These are phyloP conservation scores for Fomitopsis pinicola DNA, from an alignment of 1,284 basidiomycete genomes.

Conservation along the genomic window DNA sequence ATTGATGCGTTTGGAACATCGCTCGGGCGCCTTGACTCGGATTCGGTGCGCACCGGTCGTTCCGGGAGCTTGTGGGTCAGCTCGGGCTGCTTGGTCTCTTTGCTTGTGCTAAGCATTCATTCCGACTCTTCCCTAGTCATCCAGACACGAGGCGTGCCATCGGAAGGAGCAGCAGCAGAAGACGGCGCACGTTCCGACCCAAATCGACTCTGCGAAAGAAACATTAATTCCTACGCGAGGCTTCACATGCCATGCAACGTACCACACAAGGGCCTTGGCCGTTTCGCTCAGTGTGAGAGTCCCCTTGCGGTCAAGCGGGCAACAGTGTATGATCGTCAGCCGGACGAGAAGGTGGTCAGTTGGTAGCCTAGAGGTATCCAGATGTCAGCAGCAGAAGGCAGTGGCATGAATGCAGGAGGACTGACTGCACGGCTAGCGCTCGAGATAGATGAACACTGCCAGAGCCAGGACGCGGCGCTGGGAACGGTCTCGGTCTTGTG, in stretches of 20 bases:
- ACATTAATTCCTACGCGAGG: neutral
- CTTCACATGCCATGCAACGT: neutral
- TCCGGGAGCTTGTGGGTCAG: neutral
- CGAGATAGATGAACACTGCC: neutral
- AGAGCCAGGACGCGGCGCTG: neutral
- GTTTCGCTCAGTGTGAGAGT: neutral
- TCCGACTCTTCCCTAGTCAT: slow-evolving; percentile 1
- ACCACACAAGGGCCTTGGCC: slow-evolving; percentile 1
- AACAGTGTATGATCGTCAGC: neutral
- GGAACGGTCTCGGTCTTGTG: neutral
- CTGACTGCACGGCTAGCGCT: neutral
- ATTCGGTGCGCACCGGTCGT: neutral
- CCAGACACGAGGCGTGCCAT: neutral
- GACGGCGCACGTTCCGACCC: neutral
- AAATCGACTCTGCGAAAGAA: slow-evolving; percentile 1
- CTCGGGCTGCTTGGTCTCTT: neutral
- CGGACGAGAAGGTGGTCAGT: neutral
- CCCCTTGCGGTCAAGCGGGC: neutral
- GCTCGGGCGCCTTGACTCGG: neutral
- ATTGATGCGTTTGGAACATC: neutral
- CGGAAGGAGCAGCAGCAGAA: neutral
- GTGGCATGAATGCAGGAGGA: neutral
- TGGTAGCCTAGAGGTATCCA: neutral
- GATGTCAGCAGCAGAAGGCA: neutral
- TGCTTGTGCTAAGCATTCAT: neutral